phyloP scores from a whole-genome alignment of 116 monocot genomes.

The Posidonia oceanica region DNA sequence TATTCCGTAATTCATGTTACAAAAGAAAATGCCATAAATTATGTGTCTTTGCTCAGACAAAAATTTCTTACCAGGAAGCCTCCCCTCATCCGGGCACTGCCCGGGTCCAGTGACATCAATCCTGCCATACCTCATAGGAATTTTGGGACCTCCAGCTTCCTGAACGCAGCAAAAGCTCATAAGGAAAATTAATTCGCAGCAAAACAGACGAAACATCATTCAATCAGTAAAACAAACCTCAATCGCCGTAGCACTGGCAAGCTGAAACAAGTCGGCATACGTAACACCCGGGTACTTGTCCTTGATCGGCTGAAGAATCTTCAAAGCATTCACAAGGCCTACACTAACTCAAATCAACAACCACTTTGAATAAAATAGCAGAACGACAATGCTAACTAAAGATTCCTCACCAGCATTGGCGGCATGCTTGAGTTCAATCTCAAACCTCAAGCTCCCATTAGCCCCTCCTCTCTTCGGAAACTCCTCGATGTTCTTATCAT shows the following conservation, averaged over 20 bases:
- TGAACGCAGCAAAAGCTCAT: slow-evolving; percentile 10
- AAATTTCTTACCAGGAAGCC: slow-evolving; percentile 63
- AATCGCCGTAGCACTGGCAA: slow-evolving; percentile 92
- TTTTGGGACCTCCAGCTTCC: slow-evolving; percentile 97
- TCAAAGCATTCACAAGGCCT: slow-evolving; percentile 95
- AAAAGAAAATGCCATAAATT: no score
- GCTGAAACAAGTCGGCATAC: slow-evolving; percentile 90
- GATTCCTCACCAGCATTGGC: slow-evolving; percentile 73
- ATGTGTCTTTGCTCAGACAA: background rate
- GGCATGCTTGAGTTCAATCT: slow-evolving; percentile 76
- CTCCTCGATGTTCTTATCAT: slow-evolving; percentile 84
- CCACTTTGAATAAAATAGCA: background rate
- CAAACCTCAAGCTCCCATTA: slow-evolving; percentile 89
- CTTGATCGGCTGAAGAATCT: slow-evolving; percentile 88
- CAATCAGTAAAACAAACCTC: slow-evolving; percentile 35
- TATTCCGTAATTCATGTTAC: no score
- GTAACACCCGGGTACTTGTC: slow-evolving; percentile 78
- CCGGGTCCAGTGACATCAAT: slow-evolving; percentile 70
- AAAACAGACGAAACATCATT: background rate
- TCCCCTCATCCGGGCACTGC: slow-evolving; percentile 82
- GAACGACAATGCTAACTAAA: background rate
- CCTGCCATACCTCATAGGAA: slow-evolving; percentile 96
- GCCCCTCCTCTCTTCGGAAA: slow-evolving; percentile 93
- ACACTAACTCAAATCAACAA: background rate
- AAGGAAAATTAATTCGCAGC: background rate